Conservation (phyloP, 2,329 filamentous ascomycete species). For the Penicillium sp. region DNA sequence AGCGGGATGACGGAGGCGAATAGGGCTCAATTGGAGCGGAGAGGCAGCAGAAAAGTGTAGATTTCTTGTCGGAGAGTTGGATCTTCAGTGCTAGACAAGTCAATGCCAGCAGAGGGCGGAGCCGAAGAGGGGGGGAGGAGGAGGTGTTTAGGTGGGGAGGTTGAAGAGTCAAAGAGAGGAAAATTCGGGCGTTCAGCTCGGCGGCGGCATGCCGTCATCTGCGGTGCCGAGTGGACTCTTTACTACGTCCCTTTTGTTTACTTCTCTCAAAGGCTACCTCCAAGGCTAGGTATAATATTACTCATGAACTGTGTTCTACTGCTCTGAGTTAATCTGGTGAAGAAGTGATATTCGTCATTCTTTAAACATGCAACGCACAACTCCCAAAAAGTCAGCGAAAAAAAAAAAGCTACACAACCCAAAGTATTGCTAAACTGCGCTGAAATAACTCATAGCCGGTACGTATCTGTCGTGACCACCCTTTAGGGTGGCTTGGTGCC, state of each 20-base stretch:
- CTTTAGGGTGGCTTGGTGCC: neutral
- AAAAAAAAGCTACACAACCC: neutral
- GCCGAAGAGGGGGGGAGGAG: conserved; percentile 28
- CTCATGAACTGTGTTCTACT: neutral
- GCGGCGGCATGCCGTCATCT: conserved; percentile 29
- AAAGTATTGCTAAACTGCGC: conserved; percentile 3
- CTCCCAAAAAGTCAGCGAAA: neutral
- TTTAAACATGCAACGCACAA: neutral
- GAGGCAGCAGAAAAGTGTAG: conserved; percentile 5
- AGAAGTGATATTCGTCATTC: neutral
- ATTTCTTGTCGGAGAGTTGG: conserved; percentile 22
- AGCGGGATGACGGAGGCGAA: neutral
- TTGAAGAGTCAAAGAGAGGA: conserved; percentile 20
- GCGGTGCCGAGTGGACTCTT: neutral
- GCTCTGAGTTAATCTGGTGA: neutral
- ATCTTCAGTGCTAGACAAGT: conserved; percentile 50
- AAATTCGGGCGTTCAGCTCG: conserved; percentile 28
- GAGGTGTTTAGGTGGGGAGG: conserved; percentile 22
- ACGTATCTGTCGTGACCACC: conserved; percentile 9
- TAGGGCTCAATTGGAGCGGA: conserved; percentile 16
- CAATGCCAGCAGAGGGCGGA: conserved; percentile 48
- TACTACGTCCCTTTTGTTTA: neutral
- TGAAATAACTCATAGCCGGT: conserved; percentile 7
- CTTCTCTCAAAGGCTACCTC: neutral
- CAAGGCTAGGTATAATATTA: too few relatives aligned